Conservation (phyloP, 371 early-diverging fungal genomes). For the Smittium culicis region DNA sequence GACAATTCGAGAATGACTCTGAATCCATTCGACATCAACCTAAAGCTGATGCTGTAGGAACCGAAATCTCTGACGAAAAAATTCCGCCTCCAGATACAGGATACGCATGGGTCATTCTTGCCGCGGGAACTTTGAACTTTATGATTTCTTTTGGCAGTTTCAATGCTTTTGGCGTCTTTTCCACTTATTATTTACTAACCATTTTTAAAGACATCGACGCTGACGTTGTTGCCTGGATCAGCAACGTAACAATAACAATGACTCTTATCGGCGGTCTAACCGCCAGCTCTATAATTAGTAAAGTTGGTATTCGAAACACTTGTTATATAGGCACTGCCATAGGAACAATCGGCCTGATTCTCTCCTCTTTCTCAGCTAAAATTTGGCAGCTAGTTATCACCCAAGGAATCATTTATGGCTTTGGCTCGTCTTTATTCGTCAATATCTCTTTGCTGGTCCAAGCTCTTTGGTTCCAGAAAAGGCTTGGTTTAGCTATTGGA, state of each 20-base stretch:
- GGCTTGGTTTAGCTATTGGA: conserved; percentile 58
- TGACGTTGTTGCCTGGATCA: not conserved
- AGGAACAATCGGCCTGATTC: conserved; percentile 40
- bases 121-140: not conserved
- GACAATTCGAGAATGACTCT: too few relatives aligned
- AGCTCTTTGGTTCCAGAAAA: conserved; percentile 59
- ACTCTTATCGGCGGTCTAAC: conserved; percentile 23
- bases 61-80: too few relatives aligned
- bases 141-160: conserved; percentile 13
- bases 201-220: not conserved
- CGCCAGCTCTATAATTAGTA: not conserved
- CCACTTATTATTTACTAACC: not conserved
- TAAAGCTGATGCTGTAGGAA: too few relatives aligned
- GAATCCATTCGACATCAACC: too few relatives aligned
- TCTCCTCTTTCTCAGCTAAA: conserved; percentile 44
- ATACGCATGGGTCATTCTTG: conserved; percentile 5
- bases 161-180: not conserved
- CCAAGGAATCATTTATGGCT: conserved; percentile 51
- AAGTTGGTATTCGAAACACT: conserved; percentile 1
- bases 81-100: conserved; percentile 6
- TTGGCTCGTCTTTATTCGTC: conserved; percentile 44
- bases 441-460: conserved; percentile 35
- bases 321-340: conserved; percentile 20
- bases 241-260: not conserved
- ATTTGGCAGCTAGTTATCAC: conserved; percentile 56